phyloP scores from a whole-genome alignment of 495 filamentous ascomycete genomes.

The Talaromyces thailandensis region DNA sequence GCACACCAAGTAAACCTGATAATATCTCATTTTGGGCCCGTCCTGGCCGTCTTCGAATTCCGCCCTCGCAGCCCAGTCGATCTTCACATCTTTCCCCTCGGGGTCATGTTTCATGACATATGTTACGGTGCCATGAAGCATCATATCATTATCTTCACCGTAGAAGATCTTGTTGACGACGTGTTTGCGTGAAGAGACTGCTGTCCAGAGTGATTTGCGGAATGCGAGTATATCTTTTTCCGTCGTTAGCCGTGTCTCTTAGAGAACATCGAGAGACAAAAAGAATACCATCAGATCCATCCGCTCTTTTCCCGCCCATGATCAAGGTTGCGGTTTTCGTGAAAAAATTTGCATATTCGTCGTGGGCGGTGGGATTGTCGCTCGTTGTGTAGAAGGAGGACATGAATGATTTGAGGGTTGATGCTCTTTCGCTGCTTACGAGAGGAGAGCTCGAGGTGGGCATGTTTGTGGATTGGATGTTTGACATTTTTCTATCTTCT shows the following conservation, averaged over 20 bases:
- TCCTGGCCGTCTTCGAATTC: constrained; percentile 38
- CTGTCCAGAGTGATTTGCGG: constrained; percentile 48
- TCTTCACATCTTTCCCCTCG: constrained; percentile 29
- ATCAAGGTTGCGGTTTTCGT: constrained; percentile 47
- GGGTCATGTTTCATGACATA: constrained; percentile 45
- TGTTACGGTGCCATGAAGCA: constrained; percentile 51
- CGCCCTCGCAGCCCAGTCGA: constrained; percentile 47
- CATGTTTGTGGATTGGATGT: constrained; percentile 19
- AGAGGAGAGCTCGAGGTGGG: constrained; percentile 18
- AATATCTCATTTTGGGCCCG: constrained; percentile 48
- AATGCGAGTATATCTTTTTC: constrained; percentile 44
- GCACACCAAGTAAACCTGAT: constrained; percentile 59
- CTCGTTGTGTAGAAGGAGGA: constrained; percentile 49
- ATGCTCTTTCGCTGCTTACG: constrained; percentile 11
- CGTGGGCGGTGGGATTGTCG: constrained; percentile 47
- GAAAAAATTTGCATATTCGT: constrained; percentile 45
- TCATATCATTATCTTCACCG: constrained; percentile 44
- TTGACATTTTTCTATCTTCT: constrained; percentile 19
- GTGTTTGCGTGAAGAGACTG: constrained; percentile 43
- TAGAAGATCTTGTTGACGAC: constrained; percentile 42
- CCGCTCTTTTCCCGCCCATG: constrained; percentile 43
- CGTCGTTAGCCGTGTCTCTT: not conserved
- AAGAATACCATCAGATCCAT: constrained; percentile 39
- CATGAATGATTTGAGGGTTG: constrained; percentile 38
- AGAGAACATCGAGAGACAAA: not conserved